These are phyloP conservation scores for Cladosporium oxysporum DNA, from an alignment of 2,329 filamentous ascomycete species.

Conservation along the genomic window DNA sequence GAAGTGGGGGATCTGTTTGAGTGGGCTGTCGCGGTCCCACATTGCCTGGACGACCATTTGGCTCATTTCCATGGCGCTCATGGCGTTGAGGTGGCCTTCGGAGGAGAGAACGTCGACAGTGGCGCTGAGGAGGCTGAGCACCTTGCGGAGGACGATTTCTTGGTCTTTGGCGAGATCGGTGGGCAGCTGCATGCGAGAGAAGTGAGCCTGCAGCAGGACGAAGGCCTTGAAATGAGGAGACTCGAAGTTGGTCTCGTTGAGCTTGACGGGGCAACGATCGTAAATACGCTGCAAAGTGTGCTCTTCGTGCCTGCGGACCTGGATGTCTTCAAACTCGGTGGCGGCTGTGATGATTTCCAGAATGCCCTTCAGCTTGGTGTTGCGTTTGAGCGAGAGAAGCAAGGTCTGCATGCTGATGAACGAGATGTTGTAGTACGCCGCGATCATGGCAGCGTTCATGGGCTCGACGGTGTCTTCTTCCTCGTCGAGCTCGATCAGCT, in stretches of 20 bases:
- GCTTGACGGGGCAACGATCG: slow-evolving; percentile 91
- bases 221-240: slow-evolving; percentile 99
- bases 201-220: slow-evolving; percentile 94
- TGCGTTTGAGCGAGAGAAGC: slow-evolving; percentile 81
- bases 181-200: slow-evolving; percentile 93
- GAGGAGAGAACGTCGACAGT: slow-evolving; percentile 94
- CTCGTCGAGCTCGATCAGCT: slow-evolving; percentile 93
- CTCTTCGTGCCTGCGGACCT: slow-evolving; percentile 91
- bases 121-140: slow-evolving; percentile 84
- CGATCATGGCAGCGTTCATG: slow-evolving; percentile 96
- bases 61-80: slow-evolving; percentile 98
- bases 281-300: slow-evolving; percentile 87
- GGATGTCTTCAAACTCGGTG: slow-evolving; percentile 92
- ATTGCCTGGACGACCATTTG: slow-evolving; percentile 99
- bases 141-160: slow-evolving; percentile 79
- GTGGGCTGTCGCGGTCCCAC: slow-evolving; percentile 96
- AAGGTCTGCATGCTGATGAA: slow-evolving; percentile 99
- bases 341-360: slow-evolving; percentile 96
- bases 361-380: slow-evolving; percentile 94
- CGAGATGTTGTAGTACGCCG: slow-evolving; percentile 98
- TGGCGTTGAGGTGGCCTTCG: slow-evolving; percentile 93
- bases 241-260: slow-evolving; percentile 81
- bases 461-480: slow-evolving; percentile 82
- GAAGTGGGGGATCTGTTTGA: slow-evolving; percentile 98
- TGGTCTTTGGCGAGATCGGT: slow-evolving; percentile 96